These are phyloP conservation scores for Trichoderma sp. DNA, from an alignment of 2,329 filamentous ascomycete genomes.

Conservation along the genomic window DNA sequence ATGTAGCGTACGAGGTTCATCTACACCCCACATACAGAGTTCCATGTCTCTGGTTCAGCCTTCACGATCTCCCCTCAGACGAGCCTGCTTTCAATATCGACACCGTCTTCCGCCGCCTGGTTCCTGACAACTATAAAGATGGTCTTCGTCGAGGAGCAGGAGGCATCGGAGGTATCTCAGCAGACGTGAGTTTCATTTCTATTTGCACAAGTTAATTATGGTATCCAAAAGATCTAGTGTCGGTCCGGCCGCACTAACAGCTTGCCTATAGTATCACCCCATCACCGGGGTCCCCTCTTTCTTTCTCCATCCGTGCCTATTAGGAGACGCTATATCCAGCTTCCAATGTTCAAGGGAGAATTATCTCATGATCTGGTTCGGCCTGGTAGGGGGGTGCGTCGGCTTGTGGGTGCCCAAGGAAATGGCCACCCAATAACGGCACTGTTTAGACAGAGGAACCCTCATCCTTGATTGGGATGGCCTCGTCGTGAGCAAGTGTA, in stretches of 20 bases:
- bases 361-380: constrained; percentile 87
- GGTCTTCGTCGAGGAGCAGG: constrained; percentile 56
- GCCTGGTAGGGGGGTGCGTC: constrained; percentile 77
- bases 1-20: constrained; percentile 70
- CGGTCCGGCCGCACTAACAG: constrained; percentile 39
- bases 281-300: constrained; percentile 73
- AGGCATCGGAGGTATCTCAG: constrained; percentile 69
- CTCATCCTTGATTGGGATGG: constrained; percentile 5
- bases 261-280: constrained; percentile 69
- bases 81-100: constrained; percentile 62
- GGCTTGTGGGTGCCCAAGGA: constrained; percentile 73
- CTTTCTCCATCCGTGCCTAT: constrained; percentile 90
- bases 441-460: neutral
- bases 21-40: constrained; percentile 71
- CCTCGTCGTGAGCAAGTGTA: neutral
- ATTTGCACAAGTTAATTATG: constrained; percentile 32
- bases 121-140: constrained; percentile 62
- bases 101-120: constrained; percentile 66
- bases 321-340: constrained; percentile 72
- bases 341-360: constrained; percentile 60
- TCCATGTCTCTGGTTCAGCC: constrained; percentile 72
- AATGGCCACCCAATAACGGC: constrained; percentile 48
- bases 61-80: constrained; percentile 55
- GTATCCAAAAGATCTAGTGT: constrained; percentile 12
- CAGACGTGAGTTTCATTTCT: constrained; percentile 59